A percentile compares a stretch with the other conserved stretches of the same genome.
Evolutionary conservation across 2,329 filamentous ascomycete species (phyloP).

Genomic region (Samsoniella hepiali): DNA sequence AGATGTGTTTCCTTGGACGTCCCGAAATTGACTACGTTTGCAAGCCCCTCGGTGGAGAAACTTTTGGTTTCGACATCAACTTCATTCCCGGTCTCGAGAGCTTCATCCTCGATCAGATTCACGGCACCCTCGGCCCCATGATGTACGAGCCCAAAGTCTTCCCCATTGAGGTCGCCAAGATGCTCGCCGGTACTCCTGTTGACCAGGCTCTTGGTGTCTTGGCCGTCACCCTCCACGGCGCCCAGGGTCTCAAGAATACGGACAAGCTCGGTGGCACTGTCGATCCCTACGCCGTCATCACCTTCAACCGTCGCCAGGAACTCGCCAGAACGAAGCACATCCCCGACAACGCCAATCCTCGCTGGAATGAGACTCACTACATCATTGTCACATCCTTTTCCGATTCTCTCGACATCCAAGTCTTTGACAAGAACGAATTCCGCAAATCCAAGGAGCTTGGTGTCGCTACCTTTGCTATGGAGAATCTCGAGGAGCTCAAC

Average conservation of each 20-base stretch:
- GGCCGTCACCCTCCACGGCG: slow-evolving; percentile 86
- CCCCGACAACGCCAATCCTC: slow-evolving; percentile 78
- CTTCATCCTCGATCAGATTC: slow-evolving; percentile 96
- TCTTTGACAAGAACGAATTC: slow-evolving; percentile 93
- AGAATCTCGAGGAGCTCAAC: slow-evolving; percentile 71
- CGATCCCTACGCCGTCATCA: slow-evolving; percentile 84
- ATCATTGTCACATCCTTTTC: slow-evolving; percentile 89
- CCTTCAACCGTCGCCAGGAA: slow-evolving; percentile 76
- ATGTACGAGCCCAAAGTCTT: slow-evolving; percentile 99
- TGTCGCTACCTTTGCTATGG: slow-evolving; percentile 77
- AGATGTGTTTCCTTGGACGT: slow-evolving; percentile 89
- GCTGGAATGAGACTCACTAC: slow-evolving; percentile 97
- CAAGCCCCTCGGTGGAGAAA: slow-evolving; percentile 94
- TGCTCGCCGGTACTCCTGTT: slow-evolving; percentile 89
- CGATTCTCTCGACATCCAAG: slow-evolving; percentile 77
- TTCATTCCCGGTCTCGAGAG: slow-evolving; percentile 91
- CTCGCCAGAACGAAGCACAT: slow-evolving; percentile 88
- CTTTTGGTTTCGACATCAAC: slow-evolving; percentile 96
- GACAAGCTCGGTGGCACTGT: slow-evolving; percentile 91
- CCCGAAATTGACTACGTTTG: slow-evolving; percentile 95
- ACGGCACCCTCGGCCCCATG: slow-evolving; percentile 90
- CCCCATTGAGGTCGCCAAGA: slow-evolving; percentile 97
- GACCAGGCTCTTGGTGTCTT: slow-evolving; percentile 95
- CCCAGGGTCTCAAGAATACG: slow-evolving; percentile 87
- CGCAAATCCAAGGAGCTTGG: slow-evolving; percentile 96